Conservation (phyloP, 371 early-diverging fungal species). For the Lichtheimia corymbifera region DNA sequence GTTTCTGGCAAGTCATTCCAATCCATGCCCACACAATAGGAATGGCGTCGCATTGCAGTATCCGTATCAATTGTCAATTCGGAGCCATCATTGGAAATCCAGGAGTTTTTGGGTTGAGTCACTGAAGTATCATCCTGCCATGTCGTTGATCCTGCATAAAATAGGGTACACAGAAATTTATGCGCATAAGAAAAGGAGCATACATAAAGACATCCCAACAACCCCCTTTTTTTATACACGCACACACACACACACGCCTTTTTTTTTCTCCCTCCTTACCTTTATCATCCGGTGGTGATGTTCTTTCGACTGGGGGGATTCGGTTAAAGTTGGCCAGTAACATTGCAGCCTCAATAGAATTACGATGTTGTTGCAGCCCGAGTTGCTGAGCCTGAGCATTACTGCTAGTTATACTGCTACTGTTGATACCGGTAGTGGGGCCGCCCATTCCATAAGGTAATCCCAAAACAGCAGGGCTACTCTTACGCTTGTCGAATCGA, state of each 20-base stretch:
- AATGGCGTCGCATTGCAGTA: constrained; percentile 32
- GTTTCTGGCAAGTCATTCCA: constrained; percentile 44
- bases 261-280: constrained; percentile 1
- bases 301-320: constrained; percentile 20
- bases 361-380: constrained; percentile 45
- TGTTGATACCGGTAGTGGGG: too few relatives aligned
- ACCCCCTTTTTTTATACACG: background rate
- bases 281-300: background rate
- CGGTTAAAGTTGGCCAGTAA: constrained; percentile 47
- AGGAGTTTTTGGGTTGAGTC: constrained; percentile 28
- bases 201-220: background rate
- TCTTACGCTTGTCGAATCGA: constrained; percentile 45
- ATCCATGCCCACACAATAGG: constrained; percentile 44
- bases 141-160: background rate
- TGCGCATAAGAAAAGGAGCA: constrained; percentile 31
- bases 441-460: constrained; percentile 29
- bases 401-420: too few relatives aligned
- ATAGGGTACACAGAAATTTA: constrained; percentile 13
- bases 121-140: constrained; percentile 53
- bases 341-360: constrained; percentile 57
- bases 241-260: background rate
- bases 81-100: constrained; percentile 18
- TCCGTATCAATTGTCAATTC: constrained; percentile 18
- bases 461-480: constrained; percentile 51
- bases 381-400: constrained; percentile 34